Evolutionary conservation across 306 rosid genomes (phyloP), one percentile per base, ranked within the genome.

Genomic region (Quercus alba): DNA sequence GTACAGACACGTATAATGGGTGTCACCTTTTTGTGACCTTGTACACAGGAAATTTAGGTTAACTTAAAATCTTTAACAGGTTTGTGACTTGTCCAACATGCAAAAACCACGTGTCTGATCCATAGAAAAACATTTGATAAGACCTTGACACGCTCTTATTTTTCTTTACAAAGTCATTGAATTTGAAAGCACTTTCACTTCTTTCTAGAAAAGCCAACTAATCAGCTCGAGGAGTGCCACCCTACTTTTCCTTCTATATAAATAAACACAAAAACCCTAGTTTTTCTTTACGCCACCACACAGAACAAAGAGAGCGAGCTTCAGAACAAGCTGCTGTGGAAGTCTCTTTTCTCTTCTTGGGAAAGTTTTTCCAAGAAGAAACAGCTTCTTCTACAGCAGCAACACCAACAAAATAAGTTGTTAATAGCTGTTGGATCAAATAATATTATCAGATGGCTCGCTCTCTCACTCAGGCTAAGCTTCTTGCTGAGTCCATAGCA

Each of bases 401-500:
- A 21, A 74, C 75, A 67, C 67, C 80, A 33, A 3, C 23, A 21
- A 54, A 5, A 17, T 49, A 49, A 49, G 54, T 49, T 12, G 54
- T 49, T 49, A 49, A 3, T 10, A 49, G 54, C 17, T 14, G 54
- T 49, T 49, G 54, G 54, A 31, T 26, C 9, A 35, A 41, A 41
- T 41, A 41, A 13, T 7, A 26, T 3, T 10, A 25, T 21, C 67
- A 6, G 51, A 77, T 82, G 85, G 82, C 79, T 72, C 6, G 55
- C 33, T 30, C 59, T 49, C 82, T 82, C 82, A 56, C 82, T 4
- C 78, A 73, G 44, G 25, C 77, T 26, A 82, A 52, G 75, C 70
- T 51, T 30, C 46, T 77, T 8, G 38, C 68, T 62, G 68, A 15
- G 28, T 62, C 68, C 68, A 14, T 71, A 19, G 23, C 30, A 9